phyloP scores from a whole-genome alignment of 2,329 filamentous ascomycete genomes.

The Ophiobolus disseminans region DNA sequence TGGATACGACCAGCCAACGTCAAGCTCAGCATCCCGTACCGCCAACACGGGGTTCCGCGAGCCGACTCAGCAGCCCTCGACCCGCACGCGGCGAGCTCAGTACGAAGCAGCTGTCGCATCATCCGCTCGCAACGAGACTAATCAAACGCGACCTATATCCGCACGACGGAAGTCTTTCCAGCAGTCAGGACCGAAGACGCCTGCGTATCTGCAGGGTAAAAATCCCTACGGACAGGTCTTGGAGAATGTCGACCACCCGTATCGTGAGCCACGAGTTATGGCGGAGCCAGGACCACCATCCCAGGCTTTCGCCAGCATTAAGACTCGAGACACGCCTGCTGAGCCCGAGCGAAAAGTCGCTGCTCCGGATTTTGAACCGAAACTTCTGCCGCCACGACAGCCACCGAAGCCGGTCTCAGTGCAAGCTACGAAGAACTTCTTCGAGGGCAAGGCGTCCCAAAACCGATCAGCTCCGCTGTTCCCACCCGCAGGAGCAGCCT shows the following conservation, averaged over 20 bases:
- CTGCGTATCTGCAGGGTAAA: conserved; percentile 39
- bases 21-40: conserved; percentile 24
- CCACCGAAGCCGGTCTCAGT: conserved; percentile 30
- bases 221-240: conserved; percentile 43
- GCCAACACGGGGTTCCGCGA: conserved; percentile 16
- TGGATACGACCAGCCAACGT: conserved; percentile 26
- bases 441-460: conserved; percentile 35
- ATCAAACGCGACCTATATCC: conserved; percentile 10
- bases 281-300: conserved; percentile 20
- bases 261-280: conserved; percentile 17
- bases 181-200: conserved; percentile 26
- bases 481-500: conserved; percentile 14
- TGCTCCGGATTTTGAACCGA: conserved; percentile 8
- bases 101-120: conserved; percentile 10
- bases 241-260: conserved; percentile 29
- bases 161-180: conserved; percentile 12
- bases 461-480: conserved; percentile 13
- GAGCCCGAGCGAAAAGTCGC: conserved; percentile 14
- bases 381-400: conserved; percentile 11
- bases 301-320: conserved; percentile 29
- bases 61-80: conserved; percentile 16
- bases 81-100: conserved; percentile 18
- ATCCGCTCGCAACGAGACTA: background rate
- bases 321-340: conserved; percentile 20
- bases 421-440: conserved; percentile 35